Conservation (phyloP, 108 stramenopile genomes). For the Schizochytrium sp. region DNA sequence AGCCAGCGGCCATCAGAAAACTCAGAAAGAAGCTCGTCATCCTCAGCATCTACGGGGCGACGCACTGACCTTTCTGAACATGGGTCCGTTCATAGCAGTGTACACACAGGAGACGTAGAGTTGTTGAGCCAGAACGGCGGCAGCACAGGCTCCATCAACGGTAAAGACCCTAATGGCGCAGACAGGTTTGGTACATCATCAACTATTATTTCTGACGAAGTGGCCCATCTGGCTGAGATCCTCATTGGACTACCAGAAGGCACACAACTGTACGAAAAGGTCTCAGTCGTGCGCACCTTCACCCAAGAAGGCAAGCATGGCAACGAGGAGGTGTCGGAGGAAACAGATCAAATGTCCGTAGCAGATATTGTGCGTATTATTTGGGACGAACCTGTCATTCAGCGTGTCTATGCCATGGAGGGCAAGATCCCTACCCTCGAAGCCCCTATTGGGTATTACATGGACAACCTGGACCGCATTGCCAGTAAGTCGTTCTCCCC, state of each 20-base stretch:
- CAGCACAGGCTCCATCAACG: not conserved
- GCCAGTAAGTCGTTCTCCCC: constrained; percentile 71
- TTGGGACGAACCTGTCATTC: constrained; percentile 36
- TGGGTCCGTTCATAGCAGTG: not conserved
- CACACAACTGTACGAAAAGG: constrained; percentile 45
- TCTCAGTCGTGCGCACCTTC: constrained; percentile 21
- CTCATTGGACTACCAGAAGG: constrained; percentile 9
- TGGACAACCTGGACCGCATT: constrained; percentile 74
- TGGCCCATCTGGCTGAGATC: constrained; percentile 29
- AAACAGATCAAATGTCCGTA: constrained; percentile 17
- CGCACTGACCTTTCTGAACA: not conserved
- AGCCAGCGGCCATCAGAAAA: not conserved
- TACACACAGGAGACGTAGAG: not conserved
- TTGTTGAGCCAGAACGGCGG: not conserved
- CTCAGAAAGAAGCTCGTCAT: not conserved
- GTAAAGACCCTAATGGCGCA: not conserved
- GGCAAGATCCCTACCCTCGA: constrained; percentile 67
- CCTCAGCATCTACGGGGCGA: not conserved
- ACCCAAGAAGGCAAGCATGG: not conserved
- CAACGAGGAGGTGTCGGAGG: constrained; percentile 15
- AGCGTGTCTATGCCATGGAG: constrained; percentile 7
- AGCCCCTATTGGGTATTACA: constrained; percentile 77
- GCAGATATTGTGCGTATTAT: constrained; percentile 17
- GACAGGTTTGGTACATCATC: constrained; percentile 7
- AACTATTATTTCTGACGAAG: constrained; percentile 13